These are phyloP conservation scores for Hyparrhenia diplandra DNA, from an alignment of 176 grass and related monocot species.

Conservation along the genomic window DNA sequence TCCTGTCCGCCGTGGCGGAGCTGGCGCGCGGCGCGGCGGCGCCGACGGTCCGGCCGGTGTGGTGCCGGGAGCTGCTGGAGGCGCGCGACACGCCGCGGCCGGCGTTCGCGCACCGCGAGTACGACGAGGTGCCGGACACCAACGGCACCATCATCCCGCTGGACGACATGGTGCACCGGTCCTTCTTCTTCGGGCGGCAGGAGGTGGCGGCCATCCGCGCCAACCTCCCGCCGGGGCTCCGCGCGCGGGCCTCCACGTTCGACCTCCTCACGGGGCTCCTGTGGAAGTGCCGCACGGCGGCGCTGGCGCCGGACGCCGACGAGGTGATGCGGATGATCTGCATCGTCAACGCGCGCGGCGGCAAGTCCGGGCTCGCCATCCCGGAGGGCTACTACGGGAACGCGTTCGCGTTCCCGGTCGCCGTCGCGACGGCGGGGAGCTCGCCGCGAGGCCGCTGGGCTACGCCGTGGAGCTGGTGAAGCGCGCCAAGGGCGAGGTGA, in stretches of 20 bases:
- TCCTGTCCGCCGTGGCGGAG: slow-evolving; percentile 53
- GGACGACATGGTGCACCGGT: slow-evolving; percentile 67
- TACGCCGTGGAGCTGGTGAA: slow-evolving; percentile 62
- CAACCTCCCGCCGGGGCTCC: slow-evolving; percentile 34
- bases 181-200: slow-evolving; percentile 61
- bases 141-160: slow-evolving; percentile 69
- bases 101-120: slow-evolving; percentile 59
- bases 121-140: slow-evolving; percentile 69
- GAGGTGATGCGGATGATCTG: slow-evolving; percentile 84
- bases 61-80: slow-evolving; percentile 49
- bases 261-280: slow-evolving; percentile 73
- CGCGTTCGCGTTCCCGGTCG: slow-evolving; percentile 68
- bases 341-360: slow-evolving; percentile 60
- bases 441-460: slow-evolving; percentile 42
- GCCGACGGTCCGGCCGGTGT: slow-evolving; percentile 50
- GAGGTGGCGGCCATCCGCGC: slow-evolving; percentile 49
- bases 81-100: slow-evolving; percentile 47
- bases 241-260: slow-evolving; percentile 56
- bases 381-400: slow-evolving; percentile 80
- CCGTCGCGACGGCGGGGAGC: slow-evolving; percentile 41
- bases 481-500: slow-evolving; percentile 58
- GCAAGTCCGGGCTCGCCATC: slow-evolving; percentile 28
- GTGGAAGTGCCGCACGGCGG: slow-evolving; percentile 71
- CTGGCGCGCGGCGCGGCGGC: slow-evolving; percentile 44
- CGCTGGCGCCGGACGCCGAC: slow-evolving; percentile 50